Percentiles rank a stretch among this genome's conserved stretches.
phyloP scores from a whole-genome alignment of 2,329 filamentous ascomycete genomes.

The Exophiala calicioides region DNA sequence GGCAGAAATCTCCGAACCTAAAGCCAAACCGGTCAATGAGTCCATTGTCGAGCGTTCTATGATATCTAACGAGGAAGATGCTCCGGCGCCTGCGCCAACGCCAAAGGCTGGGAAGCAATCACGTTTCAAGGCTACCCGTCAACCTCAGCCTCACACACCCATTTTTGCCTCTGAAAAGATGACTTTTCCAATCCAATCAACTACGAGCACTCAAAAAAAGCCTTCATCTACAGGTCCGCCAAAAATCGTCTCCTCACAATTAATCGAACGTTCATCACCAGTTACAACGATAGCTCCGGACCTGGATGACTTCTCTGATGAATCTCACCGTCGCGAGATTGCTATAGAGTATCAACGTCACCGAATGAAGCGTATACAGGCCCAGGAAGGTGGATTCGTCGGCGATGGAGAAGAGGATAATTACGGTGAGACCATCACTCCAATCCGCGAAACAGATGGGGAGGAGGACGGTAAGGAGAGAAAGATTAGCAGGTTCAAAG shows the following conservation, averaged over 20 bases:
- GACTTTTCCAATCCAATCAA: constrained; percentile 16
- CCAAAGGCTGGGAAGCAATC: constrained; percentile 29
- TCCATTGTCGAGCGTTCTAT: constrained; percentile 45
- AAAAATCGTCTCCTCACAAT: constrained; percentile 59
- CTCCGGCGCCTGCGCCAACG: constrained; percentile 24
- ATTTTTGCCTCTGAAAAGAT: constrained; percentile 38
- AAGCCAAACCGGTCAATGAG: constrained; percentile 40
- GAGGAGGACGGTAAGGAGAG: constrained; percentile 40
- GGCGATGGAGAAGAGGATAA: constrained; percentile 60
- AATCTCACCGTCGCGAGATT: constrained; percentile 73
- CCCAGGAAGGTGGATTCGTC: constrained; percentile 79
- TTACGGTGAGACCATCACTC: constrained; percentile 60
- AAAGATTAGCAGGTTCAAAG: constrained; percentile 57
- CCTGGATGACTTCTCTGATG: constrained; percentile 70
- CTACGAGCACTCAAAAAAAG: constrained; percentile 1
- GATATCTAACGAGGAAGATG: constrained; percentile 26
- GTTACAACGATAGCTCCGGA: constrained; percentile 42
- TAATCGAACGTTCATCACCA: constrained; percentile 53
- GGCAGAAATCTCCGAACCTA: neutral
- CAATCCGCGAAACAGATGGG: constrained; percentile 66
- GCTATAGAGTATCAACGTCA: constrained; percentile 79
- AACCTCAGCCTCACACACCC: constrained; percentile 28
- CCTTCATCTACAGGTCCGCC: constrained; percentile 41
- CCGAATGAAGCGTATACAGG: constrained; percentile 79
- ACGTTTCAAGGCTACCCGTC: constrained; percentile 30